phyloP scores from a whole-genome alignment of 495 filamentous ascomycete genomes.

The Aspergillus cavernicola region DNA sequence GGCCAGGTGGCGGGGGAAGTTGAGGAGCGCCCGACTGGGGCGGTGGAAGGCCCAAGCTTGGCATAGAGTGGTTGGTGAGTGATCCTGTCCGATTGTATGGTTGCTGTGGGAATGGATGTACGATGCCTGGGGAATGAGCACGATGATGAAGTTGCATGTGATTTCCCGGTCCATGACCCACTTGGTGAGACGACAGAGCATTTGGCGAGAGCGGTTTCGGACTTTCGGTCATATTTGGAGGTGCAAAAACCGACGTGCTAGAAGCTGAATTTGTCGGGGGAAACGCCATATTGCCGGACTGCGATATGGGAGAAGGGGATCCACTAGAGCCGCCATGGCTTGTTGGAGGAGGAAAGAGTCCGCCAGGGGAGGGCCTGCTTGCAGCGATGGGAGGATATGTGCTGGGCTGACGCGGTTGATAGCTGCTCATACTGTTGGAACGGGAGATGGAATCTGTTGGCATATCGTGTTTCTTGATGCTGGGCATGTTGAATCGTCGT shows the following conservation, averaged over 20 bases:
- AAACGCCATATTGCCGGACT: slow-evolving; percentile 45
- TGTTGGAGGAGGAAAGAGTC: slow-evolving; percentile 57
- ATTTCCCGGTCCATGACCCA: slow-evolving; percentile 49
- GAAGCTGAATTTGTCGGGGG: slow-evolving; percentile 40
- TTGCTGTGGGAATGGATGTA: slow-evolving; percentile 63
- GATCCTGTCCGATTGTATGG: slow-evolving; percentile 53
- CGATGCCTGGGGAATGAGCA: slow-evolving; percentile 66
- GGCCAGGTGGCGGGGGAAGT: slow-evolving; percentile 50
- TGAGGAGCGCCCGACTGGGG: slow-evolving; percentile 44
- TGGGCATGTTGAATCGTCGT: slow-evolving; percentile 59
- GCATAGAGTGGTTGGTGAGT: slow-evolving; percentile 25
- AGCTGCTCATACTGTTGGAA: slow-evolving; percentile 47
- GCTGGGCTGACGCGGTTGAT: slow-evolving; percentile 59
- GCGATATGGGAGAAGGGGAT: slow-evolving; percentile 53
- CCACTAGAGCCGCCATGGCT: slow-evolving; percentile 47
- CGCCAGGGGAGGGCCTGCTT: slow-evolving; percentile 42
- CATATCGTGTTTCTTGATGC: slow-evolving; percentile 66
- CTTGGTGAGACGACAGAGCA: slow-evolving; percentile 56
- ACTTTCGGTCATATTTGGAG: slow-evolving; percentile 76
- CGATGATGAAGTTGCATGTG: slow-evolving; percentile 43
- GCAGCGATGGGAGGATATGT: slow-evolving; percentile 74
- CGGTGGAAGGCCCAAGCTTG: slow-evolving; percentile 33
- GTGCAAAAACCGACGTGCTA: slow-evolving; percentile 60
- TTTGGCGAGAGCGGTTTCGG: slow-evolving; percentile 82
- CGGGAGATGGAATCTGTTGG: slow-evolving; percentile 34